Percentiles rank a stretch among this genome's conserved stretches.
These are phyloP conservation scores for Curvularia spicifera DNA, from an alignment of 2,329 filamentous ascomycete genomes.

Conservation along the genomic window DNA sequence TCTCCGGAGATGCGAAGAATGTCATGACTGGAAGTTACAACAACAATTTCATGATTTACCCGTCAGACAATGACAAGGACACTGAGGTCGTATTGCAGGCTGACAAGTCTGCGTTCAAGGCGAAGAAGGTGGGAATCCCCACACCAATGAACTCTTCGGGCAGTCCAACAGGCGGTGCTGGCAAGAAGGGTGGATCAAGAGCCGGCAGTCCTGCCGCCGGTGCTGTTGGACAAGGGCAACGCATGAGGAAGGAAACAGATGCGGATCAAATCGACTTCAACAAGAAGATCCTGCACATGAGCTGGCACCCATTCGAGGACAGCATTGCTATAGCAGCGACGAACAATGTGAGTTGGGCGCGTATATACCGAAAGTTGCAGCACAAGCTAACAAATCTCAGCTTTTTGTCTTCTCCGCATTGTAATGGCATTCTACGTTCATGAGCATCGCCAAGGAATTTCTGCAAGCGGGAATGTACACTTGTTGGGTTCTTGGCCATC, in stretches of 20 bases:
- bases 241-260: slow-evolving; percentile 99
- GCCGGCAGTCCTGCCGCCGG: slow-evolving; percentile 84
- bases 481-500: slow-evolving; percentile 38
- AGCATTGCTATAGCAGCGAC: slow-evolving; percentile 99
- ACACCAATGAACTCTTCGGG: slow-evolving; percentile 90
- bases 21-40: slow-evolving; percentile 99
- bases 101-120: slow-evolving; percentile 99
- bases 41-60: slow-evolving; percentile 99
- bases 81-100: slow-evolving; percentile 97
- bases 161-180: slow-evolving; percentile 69
- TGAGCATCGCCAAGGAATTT: slow-evolving; percentile 34
- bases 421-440: slow-evolving; percentile 44
- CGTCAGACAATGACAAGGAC: slow-evolving; percentile 92
- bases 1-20: slow-evolving; percentile 97
- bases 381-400: slow-evolving; percentile 42
- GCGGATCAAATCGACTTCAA: slow-evolving; percentile 99
- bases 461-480: slow-evolving; percentile 36
- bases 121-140: slow-evolving; percentile 98
- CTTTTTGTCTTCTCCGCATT: slow-evolving; percentile 64
- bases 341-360: slow-evolving; percentile 81
- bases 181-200: slow-evolving; percentile 87
- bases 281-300: slow-evolving; percentile 99
- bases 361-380: neutral
- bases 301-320: slow-evolving; percentile 99
- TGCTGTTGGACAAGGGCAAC: slow-evolving; percentile 75